phyloP scores from a whole-genome alignment of 2,329 filamentous ascomycete genomes.

The Xylaria sp. region DNA sequence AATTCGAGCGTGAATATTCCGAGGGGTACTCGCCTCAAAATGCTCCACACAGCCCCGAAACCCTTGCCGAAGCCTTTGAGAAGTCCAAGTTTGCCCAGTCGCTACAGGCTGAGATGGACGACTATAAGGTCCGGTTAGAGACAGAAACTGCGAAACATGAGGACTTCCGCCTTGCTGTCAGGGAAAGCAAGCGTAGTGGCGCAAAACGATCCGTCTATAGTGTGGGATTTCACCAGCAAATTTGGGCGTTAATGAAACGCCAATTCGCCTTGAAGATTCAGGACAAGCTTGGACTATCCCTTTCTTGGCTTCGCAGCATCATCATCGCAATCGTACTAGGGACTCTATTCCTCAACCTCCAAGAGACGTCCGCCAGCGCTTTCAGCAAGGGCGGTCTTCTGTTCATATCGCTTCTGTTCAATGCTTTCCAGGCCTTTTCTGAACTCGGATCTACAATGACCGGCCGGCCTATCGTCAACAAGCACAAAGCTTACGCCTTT shows the following conservation, averaged over 20 bases:
- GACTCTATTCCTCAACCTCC: constrained; percentile 80
- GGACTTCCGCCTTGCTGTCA: constrained; percentile 80
- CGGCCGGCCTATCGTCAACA: constrained; percentile 81
- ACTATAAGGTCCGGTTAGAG: constrained; percentile 73
- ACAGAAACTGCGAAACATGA: constrained; percentile 75
- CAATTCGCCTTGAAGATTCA: constrained; percentile 89
- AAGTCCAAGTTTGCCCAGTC: constrained; percentile 68
- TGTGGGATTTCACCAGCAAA: constrained; percentile 83
- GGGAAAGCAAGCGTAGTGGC: constrained; percentile 80
- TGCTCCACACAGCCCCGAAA: constrained; percentile 74
- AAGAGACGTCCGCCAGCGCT: constrained; percentile 72
- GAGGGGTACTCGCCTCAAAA: constrained; percentile 72
- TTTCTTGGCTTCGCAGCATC: constrained; percentile 76
- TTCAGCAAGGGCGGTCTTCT: constrained; percentile 85
- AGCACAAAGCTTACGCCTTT: constrained; percentile 85
- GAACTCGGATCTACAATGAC: constrained; percentile 81
- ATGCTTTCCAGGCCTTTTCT: constrained; percentile 86
- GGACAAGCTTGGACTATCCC: constrained; percentile 79
- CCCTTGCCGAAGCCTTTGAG: constrained; percentile 76
- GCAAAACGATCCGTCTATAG: constrained; percentile 83
- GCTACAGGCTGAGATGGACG: constrained; percentile 72
- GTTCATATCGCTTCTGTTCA: constrained; percentile 84
- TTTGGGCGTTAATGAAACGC: constrained; percentile 84
- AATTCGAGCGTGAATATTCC: constrained; percentile 83
- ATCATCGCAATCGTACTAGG: constrained; percentile 82